Base-by-base conservation (phyloP, 2,329 filamentous ascomycete genomes). In the Massarina eburnea region DNA sequence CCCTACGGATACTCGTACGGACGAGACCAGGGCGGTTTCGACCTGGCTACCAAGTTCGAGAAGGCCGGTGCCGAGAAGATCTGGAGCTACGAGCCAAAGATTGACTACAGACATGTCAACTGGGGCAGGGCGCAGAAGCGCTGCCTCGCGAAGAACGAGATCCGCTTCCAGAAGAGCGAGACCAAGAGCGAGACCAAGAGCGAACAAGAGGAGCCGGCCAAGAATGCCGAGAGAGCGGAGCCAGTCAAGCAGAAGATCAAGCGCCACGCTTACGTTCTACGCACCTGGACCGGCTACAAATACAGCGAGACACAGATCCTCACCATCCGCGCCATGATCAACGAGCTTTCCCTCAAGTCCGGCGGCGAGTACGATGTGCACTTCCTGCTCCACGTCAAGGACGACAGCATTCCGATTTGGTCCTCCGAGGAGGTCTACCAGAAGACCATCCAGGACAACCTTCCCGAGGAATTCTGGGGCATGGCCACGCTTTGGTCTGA, bases 401-500 rank as follows among this genome's bases (percentile, higher is more conserved):
- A 95, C 60, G 80, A 82, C 44, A 79, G 76, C 49, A 75, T 91
- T 51, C 87, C 88, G 8, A 83, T 95, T 59, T 94, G 88, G 85
- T 86, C 88, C 1, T 86, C 89, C 55, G 76, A 84, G 41, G 81
- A 83, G 37, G 78, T 77, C 39, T 96, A 85, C 74, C 76, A 80
- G 64, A 79, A 77, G 62, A 86, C 78, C 46, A 86, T 87, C 65
- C 76, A 81, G 41, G 82, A 86, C 39, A 80, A 81, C 20, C 80
- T 92, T 10, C 88, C 94, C 0, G 79, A 83, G 54, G 94, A 99
- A 64, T 96, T 99, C 72, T 86, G 82, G 55, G 89, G 89, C 37
- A 84, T 99, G 64, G 88, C 88, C 17, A 95, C 89, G 0, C 79
- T 97, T 6, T 99, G 94, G 94, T 94, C 89, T 0, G 91, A 95